These are phyloP conservation scores for Pugionium cornutum DNA, from an alignment of 345 rosid species.

Conservation along the genomic window DNA sequence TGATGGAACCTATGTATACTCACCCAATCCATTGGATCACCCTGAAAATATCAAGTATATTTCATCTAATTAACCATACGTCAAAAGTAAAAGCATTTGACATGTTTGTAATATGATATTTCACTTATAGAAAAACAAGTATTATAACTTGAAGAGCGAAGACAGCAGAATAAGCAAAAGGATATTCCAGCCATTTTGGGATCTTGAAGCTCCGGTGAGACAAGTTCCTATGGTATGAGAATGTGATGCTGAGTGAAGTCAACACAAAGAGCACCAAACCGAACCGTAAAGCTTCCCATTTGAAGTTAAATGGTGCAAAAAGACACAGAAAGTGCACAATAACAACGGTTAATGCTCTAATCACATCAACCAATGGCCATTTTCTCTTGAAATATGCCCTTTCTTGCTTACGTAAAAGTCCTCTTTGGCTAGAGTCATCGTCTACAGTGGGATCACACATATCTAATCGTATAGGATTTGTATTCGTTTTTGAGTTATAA, in stretches of 20 bases:
- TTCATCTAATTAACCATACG: not conserved
- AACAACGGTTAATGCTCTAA: conserved; percentile 46
- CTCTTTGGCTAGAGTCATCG: conserved; percentile 23
- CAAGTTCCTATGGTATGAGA: conserved; percentile 69
- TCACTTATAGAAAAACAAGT: no score
- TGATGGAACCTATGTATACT: conserved; percentile 92
- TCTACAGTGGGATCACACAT: conserved; percentile 31
- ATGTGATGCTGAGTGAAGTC: conserved; percentile 62
- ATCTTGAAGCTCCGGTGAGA: conserved; percentile 74
- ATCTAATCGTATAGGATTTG: not conserved
- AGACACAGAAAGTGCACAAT: conserved; percentile 60
- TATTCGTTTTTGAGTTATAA: not conserved
- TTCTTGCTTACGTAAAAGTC: conserved; percentile 37
- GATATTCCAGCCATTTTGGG: conserved; percentile 84
- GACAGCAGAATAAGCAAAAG: conserved; percentile 70
- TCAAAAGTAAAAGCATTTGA: not conserved
- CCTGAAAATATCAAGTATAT: conserved; percentile 28
- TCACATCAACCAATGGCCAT: conserved; percentile 61
- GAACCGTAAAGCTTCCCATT: conserved; percentile 66
- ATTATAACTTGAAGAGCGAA: conserved; percentile 67
- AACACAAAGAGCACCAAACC: conserved; percentile 48
- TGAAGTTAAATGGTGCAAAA: conserved; percentile 68
- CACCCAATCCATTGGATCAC: conserved; percentile 81
- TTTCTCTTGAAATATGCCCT: conserved; percentile 44
- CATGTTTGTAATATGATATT: no score